Conservation (phyloP, 139 green algal genomes). For the Raphidocelis subcapitata region DNA sequence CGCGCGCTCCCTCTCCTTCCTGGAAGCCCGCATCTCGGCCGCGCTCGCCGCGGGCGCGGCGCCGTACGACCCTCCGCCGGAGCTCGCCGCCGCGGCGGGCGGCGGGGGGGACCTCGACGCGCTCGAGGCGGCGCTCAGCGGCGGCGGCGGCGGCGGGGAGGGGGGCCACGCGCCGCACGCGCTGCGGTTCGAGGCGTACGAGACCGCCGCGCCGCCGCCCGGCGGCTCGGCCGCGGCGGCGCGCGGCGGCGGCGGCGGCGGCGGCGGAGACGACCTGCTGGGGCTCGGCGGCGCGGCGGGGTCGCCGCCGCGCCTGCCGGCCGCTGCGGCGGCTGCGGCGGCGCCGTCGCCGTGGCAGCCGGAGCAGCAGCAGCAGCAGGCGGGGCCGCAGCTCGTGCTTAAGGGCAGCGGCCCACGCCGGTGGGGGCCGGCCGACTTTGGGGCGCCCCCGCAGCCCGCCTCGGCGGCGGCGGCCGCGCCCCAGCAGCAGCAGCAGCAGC, state of each 20-base stretch:
- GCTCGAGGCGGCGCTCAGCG: background rate
- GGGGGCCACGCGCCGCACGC: conserved; percentile 13
- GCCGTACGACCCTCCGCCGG: conserved; percentile 60
- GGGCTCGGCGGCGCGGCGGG: background rate
- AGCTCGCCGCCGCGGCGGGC: conserved; percentile 17
- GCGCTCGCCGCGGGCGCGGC: conserved; percentile 46
- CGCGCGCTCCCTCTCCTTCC: conserved; percentile 52
- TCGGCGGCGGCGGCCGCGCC: background rate
- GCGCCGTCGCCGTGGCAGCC: background rate
- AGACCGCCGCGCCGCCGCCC: conserved; percentile 12
- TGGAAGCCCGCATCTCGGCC: conserved; percentile 37
- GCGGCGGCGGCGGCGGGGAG: background rate
- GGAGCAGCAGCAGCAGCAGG: conserved; percentile 13
- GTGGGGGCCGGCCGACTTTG: conserved; percentile 21
- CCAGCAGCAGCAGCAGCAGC: conserved; percentile 4
- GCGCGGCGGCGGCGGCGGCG: conserved; percentile 3
- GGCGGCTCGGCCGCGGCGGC: conserved; percentile 17
- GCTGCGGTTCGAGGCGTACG: conserved; percentile 44
- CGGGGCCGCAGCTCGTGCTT: conserved; percentile 20
- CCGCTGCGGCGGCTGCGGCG: background rate
- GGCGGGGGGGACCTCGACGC: conserved; percentile 1
- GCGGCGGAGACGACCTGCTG: conserved; percentile 5
- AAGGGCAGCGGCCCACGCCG: conserved; percentile 8
- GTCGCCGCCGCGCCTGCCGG: no score
- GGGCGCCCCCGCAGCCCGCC: background rate